Evolutionary conservation across 2,329 filamentous ascomycete genomes (phyloP).

Genomic region (Aspergillus fischeri): DNA sequence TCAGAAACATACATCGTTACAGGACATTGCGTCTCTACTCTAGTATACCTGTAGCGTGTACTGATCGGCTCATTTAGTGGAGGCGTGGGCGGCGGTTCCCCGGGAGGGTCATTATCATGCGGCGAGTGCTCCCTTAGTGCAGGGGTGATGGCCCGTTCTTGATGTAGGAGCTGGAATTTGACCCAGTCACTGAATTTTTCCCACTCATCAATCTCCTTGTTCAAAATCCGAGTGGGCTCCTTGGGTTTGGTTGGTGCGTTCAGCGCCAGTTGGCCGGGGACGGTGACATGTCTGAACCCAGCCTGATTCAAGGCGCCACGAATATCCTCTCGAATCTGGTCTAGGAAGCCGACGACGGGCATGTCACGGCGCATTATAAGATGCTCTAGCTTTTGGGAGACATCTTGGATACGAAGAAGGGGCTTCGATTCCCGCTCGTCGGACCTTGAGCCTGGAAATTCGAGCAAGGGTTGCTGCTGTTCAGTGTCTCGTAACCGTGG

Average conservation of each 20-base stretch:
- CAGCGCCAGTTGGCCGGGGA: constrained; percentile 2
- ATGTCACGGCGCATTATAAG: neutral
- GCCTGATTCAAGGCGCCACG: constrained; percentile 6
- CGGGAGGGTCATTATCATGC: too few species aligned
- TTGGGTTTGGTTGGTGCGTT: neutral
- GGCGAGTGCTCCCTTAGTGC: too few species aligned
- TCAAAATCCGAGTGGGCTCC: constrained; percentile 1
- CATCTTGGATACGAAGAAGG: too few species aligned
- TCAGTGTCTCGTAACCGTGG: too few species aligned
- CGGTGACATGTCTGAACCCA: constrained; percentile 4
- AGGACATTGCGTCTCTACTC: neutral
- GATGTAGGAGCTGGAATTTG: constrained; percentile 9
- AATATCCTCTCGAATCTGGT: constrained; percentile 8
- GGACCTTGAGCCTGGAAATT: too few species aligned
- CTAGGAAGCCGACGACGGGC: constrained; percentile 6
- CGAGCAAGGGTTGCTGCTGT: too few species aligned
- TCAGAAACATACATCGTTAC: neutral
- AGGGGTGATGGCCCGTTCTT: too few species aligned
- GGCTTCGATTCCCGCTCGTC: too few species aligned
- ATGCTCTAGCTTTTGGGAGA: neutral
- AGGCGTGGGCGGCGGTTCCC: too few species aligned
- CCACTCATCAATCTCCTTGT: constrained; percentile 8
- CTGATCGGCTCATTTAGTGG: too few species aligned
- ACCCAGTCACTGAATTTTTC: constrained; percentile 12
- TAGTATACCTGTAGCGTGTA: neutral